Conservation (phyloP, 768 basidiomycete genomes). For the Boletus reticulatus region DNA sequence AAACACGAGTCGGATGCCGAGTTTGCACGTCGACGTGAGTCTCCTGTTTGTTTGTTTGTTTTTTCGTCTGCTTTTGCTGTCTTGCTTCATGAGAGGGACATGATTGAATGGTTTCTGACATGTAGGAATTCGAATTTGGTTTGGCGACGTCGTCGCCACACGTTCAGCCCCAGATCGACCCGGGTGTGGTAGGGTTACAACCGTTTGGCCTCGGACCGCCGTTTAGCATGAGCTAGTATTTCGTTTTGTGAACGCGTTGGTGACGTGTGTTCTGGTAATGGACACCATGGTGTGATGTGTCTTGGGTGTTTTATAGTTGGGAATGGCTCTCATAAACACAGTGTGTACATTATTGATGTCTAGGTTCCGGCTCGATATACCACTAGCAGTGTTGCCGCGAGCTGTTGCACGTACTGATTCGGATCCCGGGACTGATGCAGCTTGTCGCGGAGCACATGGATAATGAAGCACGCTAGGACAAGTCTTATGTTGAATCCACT, state of each 20-base stretch:
- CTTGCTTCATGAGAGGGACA: not conserved
- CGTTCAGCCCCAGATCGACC: conserved; percentile 29
- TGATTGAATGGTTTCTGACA: not conserved
- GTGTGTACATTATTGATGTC: no score
- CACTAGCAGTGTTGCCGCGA: no score
- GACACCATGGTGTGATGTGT: no score
- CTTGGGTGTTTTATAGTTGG: no score
- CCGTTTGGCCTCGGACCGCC: conserved; percentile 31
- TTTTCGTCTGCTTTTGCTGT: conserved; percentile 2
- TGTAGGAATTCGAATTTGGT: conserved; percentile 36
- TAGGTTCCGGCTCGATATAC: no score
- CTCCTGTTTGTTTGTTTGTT: conserved; percentile 22
- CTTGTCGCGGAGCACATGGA: no score
- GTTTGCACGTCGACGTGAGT: conserved; percentile 77
- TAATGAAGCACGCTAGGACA: no score
- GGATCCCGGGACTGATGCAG: no score
- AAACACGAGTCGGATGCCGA: conserved; percentile 84
- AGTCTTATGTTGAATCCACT: no score
- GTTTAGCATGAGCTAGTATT: conserved; percentile 23
- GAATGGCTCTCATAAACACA: no score
- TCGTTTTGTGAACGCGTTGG: not conserved
- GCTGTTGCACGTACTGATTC: no score
- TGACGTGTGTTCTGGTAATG: no score
- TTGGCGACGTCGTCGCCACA: conserved; percentile 29
- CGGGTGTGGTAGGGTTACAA: conserved; percentile 12